Evolutionary conservation across 768 basidiomycete species (phyloP).

Genomic region (Tulasnella sp.): DNA sequence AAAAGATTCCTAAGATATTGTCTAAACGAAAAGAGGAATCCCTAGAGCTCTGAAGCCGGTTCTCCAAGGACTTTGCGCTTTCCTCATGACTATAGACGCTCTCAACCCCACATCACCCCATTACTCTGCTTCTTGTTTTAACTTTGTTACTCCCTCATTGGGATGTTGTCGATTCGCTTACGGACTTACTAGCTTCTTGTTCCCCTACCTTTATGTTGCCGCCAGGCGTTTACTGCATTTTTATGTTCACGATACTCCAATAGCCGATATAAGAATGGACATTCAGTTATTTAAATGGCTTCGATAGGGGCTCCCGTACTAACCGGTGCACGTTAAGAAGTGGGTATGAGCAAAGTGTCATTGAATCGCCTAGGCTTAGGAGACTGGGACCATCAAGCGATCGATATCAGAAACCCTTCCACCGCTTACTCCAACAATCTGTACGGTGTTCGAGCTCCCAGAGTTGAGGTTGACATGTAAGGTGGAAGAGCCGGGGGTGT

Average conservation of each 20-base stretch:
- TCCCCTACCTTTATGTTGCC: not conserved
- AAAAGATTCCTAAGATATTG: not conserved
- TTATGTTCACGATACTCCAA: not conserved
- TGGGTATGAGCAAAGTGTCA: too few species aligned
- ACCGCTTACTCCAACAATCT: conserved; percentile 1
- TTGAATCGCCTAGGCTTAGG: not conserved
- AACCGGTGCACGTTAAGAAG: too few species aligned
- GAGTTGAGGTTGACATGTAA: conserved; percentile 11
- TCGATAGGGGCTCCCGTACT: too few species aligned
- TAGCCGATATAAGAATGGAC: not conserved
- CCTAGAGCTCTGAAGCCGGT: not conserved
- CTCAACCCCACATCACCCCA: not conserved
- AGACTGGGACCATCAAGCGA: conserved; percentile 14
- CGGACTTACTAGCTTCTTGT: not conserved
- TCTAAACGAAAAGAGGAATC: not conserved
- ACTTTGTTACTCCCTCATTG: not conserved
- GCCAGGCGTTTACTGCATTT: not conserved
- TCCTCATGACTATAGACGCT: not conserved
- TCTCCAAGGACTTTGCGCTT: not conserved
- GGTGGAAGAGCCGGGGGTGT: conserved; percentile 11
- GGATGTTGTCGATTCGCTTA: not conserved
- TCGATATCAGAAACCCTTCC: conserved; percentile 11
- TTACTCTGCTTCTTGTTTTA: not conserved
- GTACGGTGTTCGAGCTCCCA: conserved; percentile 2
- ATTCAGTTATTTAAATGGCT: too few species aligned